phyloP scores from a whole-genome alignment of 208 protist species.

The Trichomonas tenax region DNA sequence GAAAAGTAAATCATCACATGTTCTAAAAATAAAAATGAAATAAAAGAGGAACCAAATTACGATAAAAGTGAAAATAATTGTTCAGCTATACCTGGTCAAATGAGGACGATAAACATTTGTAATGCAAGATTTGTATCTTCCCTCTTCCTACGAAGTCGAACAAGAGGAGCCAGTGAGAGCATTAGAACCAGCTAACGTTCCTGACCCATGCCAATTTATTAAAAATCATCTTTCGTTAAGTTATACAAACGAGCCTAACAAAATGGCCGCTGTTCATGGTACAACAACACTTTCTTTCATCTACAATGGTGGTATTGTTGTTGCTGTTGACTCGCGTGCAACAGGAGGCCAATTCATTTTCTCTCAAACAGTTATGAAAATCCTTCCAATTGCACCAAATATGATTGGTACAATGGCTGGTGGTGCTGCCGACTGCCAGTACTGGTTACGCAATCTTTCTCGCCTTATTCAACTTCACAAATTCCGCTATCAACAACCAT shows the following conservation, averaged over 20 bases:
- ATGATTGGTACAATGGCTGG: slow-evolving; percentile 98
- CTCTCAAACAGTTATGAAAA: slow-evolving; percentile 97
- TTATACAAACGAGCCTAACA: neutral
- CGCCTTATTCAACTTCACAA: neutral
- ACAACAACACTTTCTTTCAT: slow-evolving; percentile 97
- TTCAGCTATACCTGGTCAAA: neutral
- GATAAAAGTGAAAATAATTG: neutral
- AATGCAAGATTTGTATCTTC: neutral
- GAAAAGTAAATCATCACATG: too few relatives aligned
- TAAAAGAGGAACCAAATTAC: neutral
- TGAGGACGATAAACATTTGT: neutral
- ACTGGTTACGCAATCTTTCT: slow-evolving; percentile 88
- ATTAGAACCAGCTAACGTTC: neutral
- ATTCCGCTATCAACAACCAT: slow-evolving; percentile 25
- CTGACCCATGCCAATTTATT: neutral
- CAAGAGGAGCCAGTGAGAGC: neutral
- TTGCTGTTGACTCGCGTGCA: slow-evolving; percentile 96
- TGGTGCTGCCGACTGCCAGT: slow-evolving; percentile 98
- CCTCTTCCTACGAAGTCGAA: neutral
- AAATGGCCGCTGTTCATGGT: slow-evolving; percentile 54
- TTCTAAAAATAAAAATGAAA: too few relatives aligned
- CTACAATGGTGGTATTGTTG: slow-evolving; percentile 86
- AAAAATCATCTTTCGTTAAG: neutral
- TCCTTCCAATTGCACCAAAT: slow-evolving; percentile 85
- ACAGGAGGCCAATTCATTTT: slow-evolving; percentile 90